phyloP scores from a whole-genome alignment of 768 basidiomycete species.

The Tulasnella sp. region DNA sequence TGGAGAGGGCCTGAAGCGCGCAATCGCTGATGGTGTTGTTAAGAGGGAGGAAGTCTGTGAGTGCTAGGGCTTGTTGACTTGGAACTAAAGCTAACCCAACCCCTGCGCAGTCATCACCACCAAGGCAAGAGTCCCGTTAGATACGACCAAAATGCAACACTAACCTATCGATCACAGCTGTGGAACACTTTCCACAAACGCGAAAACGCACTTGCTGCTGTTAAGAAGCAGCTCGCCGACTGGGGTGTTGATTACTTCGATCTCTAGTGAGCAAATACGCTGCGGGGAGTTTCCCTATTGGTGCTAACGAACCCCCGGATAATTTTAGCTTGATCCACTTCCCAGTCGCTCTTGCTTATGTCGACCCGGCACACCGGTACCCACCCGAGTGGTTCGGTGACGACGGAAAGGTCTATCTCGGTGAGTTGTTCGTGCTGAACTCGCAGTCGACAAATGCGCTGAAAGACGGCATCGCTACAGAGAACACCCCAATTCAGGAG shows the following conservation, averaged over 20 bases:
- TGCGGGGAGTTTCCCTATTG: constrained; percentile 24
- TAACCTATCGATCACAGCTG: constrained; percentile 49
- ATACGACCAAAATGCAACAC: background rate
- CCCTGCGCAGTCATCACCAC: constrained; percentile 70
- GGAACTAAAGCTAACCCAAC: background rate
- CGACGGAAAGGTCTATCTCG: constrained; percentile 64
- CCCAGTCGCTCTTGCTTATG: constrained; percentile 79
- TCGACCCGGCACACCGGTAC: constrained; percentile 69
- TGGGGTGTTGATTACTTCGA: constrained; percentile 77
- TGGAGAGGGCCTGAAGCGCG: constrained; percentile 74
- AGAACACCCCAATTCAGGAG: constrained; percentile 72
- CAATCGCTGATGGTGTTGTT: constrained; percentile 79
- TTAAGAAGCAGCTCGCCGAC: constrained; percentile 67
- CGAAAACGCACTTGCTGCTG: constrained; percentile 62
- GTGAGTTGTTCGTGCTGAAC: constrained; percentile 46
- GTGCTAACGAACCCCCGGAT: background rate
- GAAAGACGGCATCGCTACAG: constrained; percentile 42
- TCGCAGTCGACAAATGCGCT: background rate
- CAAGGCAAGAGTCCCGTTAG: constrained; percentile 53
- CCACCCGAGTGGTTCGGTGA: constrained; percentile 84
- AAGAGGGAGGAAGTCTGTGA: constrained; percentile 86
- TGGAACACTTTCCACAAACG: constrained; percentile 90
- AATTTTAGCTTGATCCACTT: constrained; percentile 62
- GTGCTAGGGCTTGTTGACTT: constrained; percentile 41
- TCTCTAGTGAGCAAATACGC: constrained; percentile 36